Evolutionary conservation across 129 eudicot genomes (phyloP).

Genomic region (Helianthus annuus): DNA sequence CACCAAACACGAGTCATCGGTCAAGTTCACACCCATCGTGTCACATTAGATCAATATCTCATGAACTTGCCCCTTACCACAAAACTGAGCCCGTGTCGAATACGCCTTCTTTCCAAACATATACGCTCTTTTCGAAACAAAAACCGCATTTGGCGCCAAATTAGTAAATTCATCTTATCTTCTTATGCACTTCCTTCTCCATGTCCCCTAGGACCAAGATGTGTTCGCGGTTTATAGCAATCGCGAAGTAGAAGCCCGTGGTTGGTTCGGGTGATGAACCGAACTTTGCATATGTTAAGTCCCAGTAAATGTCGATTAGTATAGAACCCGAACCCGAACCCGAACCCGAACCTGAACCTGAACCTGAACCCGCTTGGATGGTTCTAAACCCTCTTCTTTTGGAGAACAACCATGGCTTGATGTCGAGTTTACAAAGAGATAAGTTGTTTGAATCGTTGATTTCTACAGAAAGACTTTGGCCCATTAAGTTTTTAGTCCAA

Average conservation of each 20-base stretch:
- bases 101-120: slow-evolving; percentile 60
- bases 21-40: slow-evolving; percentile 21
- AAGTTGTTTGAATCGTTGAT: slow-evolving; percentile 41
- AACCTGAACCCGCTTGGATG: slow-evolving; percentile 16
- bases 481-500: slow-evolving; percentile 73
- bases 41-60: slow-evolving; percentile 58
- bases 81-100: slow-evolving; percentile 54
- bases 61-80: slow-evolving; percentile 51
- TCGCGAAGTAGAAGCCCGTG: slow-evolving; percentile 60
- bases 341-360: too few species aligned
- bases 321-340: slow-evolving; percentile 16
- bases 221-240: slow-evolving; percentile 44
- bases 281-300: slow-evolving; percentile 56
- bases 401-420: slow-evolving; percentile 74
- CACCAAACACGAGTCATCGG: slow-evolving; percentile 42
- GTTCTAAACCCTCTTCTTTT: slow-evolving; percentile 56
- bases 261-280: slow-evolving; percentile 71
- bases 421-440: slow-evolving; percentile 53
- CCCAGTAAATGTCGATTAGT: slow-evolving; percentile 47
- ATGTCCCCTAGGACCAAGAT: slow-evolving; percentile 57
- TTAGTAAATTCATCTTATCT: slow-evolving; percentile 35
- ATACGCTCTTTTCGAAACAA: slow-evolving; percentile 60
- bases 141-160: slow-evolving; percentile 30
- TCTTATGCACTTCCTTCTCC: slow-evolving; percentile 51
- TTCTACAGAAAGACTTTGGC: slow-evolving; percentile 55